Base-by-base conservation (phyloP, 176 grass and related monocot genomes). In the Saccharum spontaneum region DNA sequence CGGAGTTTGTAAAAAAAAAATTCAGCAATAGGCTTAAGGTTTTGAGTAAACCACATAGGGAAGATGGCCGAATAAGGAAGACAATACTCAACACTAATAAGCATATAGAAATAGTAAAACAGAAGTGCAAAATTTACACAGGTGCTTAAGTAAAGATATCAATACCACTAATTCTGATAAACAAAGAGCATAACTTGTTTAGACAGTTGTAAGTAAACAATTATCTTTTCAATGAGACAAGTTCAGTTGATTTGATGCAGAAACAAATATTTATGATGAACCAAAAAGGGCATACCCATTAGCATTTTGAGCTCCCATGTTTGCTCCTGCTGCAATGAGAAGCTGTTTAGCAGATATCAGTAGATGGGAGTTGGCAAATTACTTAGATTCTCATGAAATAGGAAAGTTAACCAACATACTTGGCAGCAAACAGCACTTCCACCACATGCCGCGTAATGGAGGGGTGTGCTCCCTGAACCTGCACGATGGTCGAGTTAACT, bases 361-460 rank as follows among this genome's bases (percentile, higher is more conserved):
- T 84, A 83, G 89, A 50, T 50, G 18, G 71, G 43, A 78, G 44
- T 62, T 85, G 37, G 50, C 6, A 22, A 79, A 77, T 67, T 60
- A 12, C 24, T 90, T 50, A 38, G 73, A 54, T 70, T 70, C 11
- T 69, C 49, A 85, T 77, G 28, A 76, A 87, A 86, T 22, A n/a
- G 46, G 76, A 48, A 82, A 59, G 15, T 37, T 31, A 89, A 31
- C 66, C 39, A 79, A 67, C 90, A 88, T 97, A 97, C 97, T 89
- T 92, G 97, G 88, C 97, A 99, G 45, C 94, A 99, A 79, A 83
- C 84, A 79, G 82, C 84, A 92, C 89, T 99, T 84, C 97, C 97
- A 77, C 97, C 94, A 90, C 92, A 99, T 68, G 92, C 90, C 3
- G 97, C 97, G 52, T 99, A 99, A 75, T 99, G 97, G 83, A 99